Percentiles rank a stretch among this genome's conserved stretches.
Evolutionary conservation across 2,329 filamentous ascomycete genomes (phyloP).

Genomic region (Gremmenia infestans): DNA sequence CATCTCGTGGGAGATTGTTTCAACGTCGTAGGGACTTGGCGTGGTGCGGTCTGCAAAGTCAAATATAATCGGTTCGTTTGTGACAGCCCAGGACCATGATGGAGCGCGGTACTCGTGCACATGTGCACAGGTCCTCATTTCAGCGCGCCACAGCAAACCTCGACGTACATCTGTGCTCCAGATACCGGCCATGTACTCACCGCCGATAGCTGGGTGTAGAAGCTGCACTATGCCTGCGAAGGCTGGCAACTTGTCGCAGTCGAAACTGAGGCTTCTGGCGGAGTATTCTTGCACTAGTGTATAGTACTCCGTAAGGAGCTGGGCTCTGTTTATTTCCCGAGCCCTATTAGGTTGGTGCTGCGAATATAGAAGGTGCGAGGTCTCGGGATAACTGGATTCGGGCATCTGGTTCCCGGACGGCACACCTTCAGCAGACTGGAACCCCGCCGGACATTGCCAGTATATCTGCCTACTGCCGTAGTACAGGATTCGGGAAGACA

Average conservation of each 20-base stretch:
- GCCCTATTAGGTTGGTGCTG: background rate
- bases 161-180: conserved; percentile 20
- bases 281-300: background rate
- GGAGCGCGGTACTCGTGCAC: background rate
- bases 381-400: conserved; percentile 1
- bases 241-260: conserved; percentile 23
- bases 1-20: too few relatives aligned
- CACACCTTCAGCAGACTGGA: conserved; percentile 20
- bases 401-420: conserved; percentile 9
- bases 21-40: too few relatives aligned
- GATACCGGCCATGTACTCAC: conserved; percentile 23
- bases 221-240: conserved; percentile 21
- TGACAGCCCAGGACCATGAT: background rate
- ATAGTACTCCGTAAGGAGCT: background rate
- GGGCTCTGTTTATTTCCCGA: background rate
- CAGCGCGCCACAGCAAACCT: background rate
- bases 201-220: conserved; percentile 5
- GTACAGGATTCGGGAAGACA: conserved; percentile 16
- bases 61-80: background rate
- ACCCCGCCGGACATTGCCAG: conserved; percentile 20
- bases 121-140: background rate
- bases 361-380: background rate
- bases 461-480: conserved; percentile 19
- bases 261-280: background rate
- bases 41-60: too few relatives aligned